phyloP scores from a whole-genome alignment of 495 filamentous ascomycete species.

The Penicillium arizonense region DNA sequence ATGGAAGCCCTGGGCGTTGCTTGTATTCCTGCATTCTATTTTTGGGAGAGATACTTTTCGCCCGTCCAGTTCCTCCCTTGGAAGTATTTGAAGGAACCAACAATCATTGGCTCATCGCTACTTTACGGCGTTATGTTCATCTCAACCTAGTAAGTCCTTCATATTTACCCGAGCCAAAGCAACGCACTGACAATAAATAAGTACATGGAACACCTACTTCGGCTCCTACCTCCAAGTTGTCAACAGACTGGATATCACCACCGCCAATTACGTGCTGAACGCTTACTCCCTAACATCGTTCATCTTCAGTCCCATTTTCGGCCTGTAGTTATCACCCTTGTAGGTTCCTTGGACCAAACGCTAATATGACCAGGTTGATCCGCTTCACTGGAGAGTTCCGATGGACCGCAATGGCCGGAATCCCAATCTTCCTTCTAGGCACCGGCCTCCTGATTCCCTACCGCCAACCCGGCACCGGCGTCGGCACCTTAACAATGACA shows the following conservation, averaged over 20 bases:
- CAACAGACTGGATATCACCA: conserved; percentile 46
- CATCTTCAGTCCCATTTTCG: conserved; percentile 40
- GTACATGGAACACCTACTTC: conserved; percentile 60
- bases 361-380: conserved; percentile 33
- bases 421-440: conserved; percentile 55
- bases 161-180: background rate
- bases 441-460: conserved; percentile 60
- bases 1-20: conserved; percentile 54
- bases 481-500: conserved; percentile 65
- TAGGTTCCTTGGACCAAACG: background rate
- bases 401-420: conserved; percentile 50
- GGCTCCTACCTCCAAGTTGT: conserved; percentile 67
- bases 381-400: conserved; percentile 51
- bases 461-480: conserved; percentile 50
- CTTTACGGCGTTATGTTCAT: conserved; percentile 53
- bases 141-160: conserved; percentile 52
- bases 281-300: conserved; percentile 44
- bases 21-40: conserved; percentile 49
- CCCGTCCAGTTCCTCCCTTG: conserved; percentile 54
- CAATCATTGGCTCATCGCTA: conserved; percentile 55
- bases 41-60: conserved; percentile 55
- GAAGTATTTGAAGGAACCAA: conserved; percentile 55
- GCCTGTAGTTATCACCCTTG: conserved; percentile 14
- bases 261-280: conserved; percentile 52
- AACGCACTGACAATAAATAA: conserved; percentile 39